Conservation (phyloP, 768 basidiomycete genomes). For the Kwoniella sp. region DNA sequence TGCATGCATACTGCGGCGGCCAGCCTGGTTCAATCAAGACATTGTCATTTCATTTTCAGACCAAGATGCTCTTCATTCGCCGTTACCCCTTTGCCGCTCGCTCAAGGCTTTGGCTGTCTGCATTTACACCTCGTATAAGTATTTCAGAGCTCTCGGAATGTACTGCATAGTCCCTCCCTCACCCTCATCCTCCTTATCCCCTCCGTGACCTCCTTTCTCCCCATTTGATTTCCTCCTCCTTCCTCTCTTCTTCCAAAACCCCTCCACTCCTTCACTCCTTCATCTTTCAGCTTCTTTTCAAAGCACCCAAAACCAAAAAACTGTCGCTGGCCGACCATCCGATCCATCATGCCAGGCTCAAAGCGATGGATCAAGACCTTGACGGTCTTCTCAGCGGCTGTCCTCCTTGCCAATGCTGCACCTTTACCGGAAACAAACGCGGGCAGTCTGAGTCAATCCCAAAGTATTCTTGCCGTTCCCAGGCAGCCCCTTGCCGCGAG, state of each 20-base stretch:
- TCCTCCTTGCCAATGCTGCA: constrained; percentile 6
- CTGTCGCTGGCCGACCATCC: constrained; percentile 19
- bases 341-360: constrained; percentile 1
- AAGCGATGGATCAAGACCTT: constrained; percentile 10
- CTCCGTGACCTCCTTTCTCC: background rate
- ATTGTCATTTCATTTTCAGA: background rate
- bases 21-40: too few species aligned
- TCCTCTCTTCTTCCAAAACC: too few species aligned
- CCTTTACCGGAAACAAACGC: constrained; percentile 6
- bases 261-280: too few species aligned
- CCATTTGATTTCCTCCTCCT: too few species aligned
- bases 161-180: background rate
- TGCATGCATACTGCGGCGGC: too few species aligned
- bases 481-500: background rate
- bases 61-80: background rate
- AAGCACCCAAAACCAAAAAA: background rate
- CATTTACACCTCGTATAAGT: background rate
- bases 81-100: background rate
- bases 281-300: background rate
- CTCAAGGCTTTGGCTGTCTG: background rate
- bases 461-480: background rate
- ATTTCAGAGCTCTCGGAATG: background rate
- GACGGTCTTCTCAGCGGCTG: constrained; percentile 6
- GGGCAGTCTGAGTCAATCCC: background rate
- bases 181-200: background rate